Percentiles rank a stretch among this genome's conserved stretches.
Conservation (phyloP, 83 land plant species). For the Isoetes engelmannii region DNA sequence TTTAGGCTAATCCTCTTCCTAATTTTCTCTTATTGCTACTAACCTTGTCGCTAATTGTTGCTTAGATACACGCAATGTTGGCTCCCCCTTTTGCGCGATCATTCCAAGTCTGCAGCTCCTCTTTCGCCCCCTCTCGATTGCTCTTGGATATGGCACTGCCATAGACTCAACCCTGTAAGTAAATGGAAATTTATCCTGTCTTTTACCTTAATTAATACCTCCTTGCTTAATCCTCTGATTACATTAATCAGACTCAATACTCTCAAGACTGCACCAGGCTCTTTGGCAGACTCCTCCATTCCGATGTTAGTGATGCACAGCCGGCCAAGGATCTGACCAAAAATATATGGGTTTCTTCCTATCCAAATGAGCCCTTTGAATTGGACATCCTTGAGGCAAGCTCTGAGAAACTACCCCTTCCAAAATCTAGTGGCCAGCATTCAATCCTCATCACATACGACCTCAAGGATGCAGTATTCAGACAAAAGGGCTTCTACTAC, state of each 20-base stretch:
- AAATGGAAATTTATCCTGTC: constrained; percentile 13
- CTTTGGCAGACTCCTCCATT: too few species aligned
- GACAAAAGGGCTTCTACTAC: constrained; percentile 26
- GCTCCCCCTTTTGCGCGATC: constrained; percentile 64
- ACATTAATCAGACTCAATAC: too few species aligned
- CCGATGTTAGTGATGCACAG: too few species aligned
- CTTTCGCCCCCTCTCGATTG: constrained; percentile 75
- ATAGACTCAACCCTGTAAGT: constrained; percentile 58
- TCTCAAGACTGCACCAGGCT: too few species aligned
- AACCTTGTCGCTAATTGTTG: too few species aligned
- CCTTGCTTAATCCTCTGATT: neutral
- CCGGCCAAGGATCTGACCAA: constrained; percentile 51
- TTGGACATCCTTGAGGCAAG: constrained; percentile 11
- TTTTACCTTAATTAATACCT: neutral
- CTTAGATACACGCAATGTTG: constrained; percentile 65
- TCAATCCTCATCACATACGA: neutral
- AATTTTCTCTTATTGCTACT: too few species aligned
- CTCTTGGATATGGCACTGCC: constrained; percentile 92
- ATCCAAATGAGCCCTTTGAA: constrained; percentile 71
- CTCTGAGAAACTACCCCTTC: constrained; percentile 3
- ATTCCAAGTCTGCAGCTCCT: constrained; percentile 22
- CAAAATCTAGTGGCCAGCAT: too few species aligned
- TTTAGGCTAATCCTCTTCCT: too few species aligned
- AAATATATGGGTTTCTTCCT: constrained; percentile 48
- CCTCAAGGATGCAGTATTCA: constrained; percentile 15